These are phyloP conservation scores for Lyophyllum semitale DNA, from an alignment of 768 basidiomycete genomes.

Conservation along the genomic window DNA sequence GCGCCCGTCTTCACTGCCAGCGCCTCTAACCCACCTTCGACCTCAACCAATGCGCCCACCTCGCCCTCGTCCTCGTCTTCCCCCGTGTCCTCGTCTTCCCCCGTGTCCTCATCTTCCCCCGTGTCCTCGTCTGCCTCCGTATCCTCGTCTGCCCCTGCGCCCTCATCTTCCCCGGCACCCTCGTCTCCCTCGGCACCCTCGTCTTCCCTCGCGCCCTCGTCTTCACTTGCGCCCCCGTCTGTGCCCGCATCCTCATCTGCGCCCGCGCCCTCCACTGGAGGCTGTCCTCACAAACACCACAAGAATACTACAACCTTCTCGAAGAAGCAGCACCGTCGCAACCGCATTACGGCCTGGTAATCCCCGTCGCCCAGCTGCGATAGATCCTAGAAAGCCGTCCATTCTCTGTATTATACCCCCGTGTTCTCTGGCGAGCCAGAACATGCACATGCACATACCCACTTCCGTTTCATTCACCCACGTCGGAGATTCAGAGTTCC, in stretches of 20 bases:
- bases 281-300: background rate
- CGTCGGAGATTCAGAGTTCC: background rate
- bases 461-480: background rate
- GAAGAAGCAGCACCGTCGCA: constrained; percentile 8
- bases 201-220: too few relatives aligned
- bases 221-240: too few relatives aligned
- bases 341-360: constrained; percentile 4
- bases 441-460: background rate
- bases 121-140: too few relatives aligned
- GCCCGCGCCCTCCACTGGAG: too few relatives aligned
- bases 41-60: background rate
- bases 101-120: too few relatives aligned
- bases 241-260: too few relatives aligned
- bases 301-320: background rate
- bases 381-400: background rate
- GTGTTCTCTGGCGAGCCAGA: constrained; percentile 7
- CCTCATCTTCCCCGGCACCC: background rate
- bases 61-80: background rate
- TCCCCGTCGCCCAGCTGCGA: background rate
- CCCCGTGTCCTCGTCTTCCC: too few relatives aligned
- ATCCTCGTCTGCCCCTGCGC: too few relatives aligned
- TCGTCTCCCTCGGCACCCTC: background rate
- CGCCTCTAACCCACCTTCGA: background rate
- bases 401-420: background rate
- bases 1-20: background rate